phyloP scores from a whole-genome alignment of 2,329 filamentous ascomycete species.

The Neopestalotiopsis rosae region DNA sequence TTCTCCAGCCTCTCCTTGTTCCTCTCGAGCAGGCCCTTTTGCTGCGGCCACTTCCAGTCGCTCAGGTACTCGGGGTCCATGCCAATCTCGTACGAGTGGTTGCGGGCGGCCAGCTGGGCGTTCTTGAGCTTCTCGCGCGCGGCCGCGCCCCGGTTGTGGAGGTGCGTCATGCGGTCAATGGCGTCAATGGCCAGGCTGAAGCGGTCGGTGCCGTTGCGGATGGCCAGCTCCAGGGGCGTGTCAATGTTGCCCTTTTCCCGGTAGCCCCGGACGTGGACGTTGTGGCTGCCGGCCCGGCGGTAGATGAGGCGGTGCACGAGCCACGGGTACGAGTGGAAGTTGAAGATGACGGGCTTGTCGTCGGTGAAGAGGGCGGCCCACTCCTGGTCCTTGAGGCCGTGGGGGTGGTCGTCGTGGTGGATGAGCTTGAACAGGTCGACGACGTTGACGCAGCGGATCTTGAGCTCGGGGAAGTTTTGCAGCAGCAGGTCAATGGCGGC shows the following conservation, averaged over 20 bases:
- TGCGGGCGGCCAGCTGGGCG: constrained; percentile 66
- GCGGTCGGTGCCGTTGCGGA: constrained; percentile 78
- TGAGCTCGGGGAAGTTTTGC: constrained; percentile 72
- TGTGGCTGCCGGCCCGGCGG: constrained; percentile 70
- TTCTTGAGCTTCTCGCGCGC: constrained; percentile 70
- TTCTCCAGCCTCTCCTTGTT: constrained; percentile 39
- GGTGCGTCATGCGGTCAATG: constrained; percentile 67
- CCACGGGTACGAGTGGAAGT: constrained; percentile 86
- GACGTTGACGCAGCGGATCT: constrained; percentile 80
- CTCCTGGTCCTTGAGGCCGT: constrained; percentile 70
- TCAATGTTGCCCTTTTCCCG: constrained; percentile 86
- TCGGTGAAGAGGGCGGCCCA: constrained; percentile 75
- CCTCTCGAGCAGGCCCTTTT: constrained; percentile 43
- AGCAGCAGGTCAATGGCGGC: constrained; percentile 77
- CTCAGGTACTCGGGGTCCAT: constrained; percentile 70
- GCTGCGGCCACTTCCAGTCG: constrained; percentile 69
- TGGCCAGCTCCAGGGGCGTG: constrained; percentile 78
- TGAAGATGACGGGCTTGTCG: constrained; percentile 77
- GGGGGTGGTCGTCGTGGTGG: constrained; percentile 71
- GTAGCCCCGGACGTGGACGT: constrained; percentile 79
- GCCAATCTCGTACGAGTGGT: constrained; percentile 71
- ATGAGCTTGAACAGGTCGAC: constrained; percentile 84
- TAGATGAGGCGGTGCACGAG: constrained; percentile 79
- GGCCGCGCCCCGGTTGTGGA: constrained; percentile 67
- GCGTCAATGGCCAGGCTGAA: constrained; percentile 80